Percentiles rank a stretch among this genome's conserved stretches.
phyloP scores from a whole-genome alignment of 164 flowering plant species.

The Piper longum region DNA sequence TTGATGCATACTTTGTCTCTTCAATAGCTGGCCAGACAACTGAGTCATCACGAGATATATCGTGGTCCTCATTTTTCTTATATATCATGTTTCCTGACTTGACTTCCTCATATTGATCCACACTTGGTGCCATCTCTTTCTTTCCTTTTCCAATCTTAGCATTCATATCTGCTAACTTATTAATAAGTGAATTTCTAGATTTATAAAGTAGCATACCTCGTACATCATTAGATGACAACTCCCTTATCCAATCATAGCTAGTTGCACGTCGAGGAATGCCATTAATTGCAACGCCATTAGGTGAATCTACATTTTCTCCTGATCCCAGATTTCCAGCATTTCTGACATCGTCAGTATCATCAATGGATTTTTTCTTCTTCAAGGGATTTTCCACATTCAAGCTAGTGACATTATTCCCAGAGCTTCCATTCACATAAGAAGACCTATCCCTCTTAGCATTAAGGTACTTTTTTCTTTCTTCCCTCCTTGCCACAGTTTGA shows the following conservation, averaged over 20 bases:
- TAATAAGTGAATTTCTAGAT: constrained; percentile 41
- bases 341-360: constrained; percentile 9
- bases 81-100: constrained; percentile 6
- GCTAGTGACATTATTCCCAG: neutral
- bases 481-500: constrained; percentile 53
- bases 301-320: constrained; percentile 12
- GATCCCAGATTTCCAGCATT: constrained; percentile 12
- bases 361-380: constrained; percentile 32
- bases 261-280: constrained; percentile 3
- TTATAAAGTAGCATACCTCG: constrained; percentile 40
- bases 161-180: constrained; percentile 29
- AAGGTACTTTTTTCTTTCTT: constrained; percentile 38
- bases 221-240: constrained; percentile 24
- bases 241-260: constrained; percentile 12
- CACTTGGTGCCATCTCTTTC: constrained; percentile 5
- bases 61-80: constrained; percentile 3
- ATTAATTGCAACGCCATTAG: constrained; percentile 16
- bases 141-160: constrained; percentile 15
- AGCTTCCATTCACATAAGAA: constrained; percentile 12
- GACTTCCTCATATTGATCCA: constrained; percentile 6
- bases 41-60: constrained; percentile 6
- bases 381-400: constrained; percentile 13
- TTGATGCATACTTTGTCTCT: constrained; percentile 20
- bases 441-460: constrained; percentile 23
- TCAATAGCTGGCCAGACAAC: constrained; percentile 10